Evolutionary conservation across 345 rosid genomes (phyloP), one percentile per base, ranked within the genome.

Genomic region (Camelina laxa): DNA sequence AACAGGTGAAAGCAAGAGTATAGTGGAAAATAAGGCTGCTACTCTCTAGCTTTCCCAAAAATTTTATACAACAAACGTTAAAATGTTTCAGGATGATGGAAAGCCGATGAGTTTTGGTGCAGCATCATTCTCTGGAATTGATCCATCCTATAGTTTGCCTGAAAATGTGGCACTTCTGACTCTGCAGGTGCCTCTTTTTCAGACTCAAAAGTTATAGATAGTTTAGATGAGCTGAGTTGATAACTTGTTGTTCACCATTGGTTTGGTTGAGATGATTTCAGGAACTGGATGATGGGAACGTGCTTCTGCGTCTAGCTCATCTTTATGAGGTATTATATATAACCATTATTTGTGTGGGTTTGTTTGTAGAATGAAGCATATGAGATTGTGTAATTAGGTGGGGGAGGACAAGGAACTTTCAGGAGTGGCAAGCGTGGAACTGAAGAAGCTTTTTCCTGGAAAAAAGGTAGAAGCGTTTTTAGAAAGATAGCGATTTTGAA

Each of bases 301-400:
- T 86, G 67, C 93, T 94, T 65, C 84, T 94, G 58, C 93, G 99
- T 42, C 72, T 94, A 47, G 99, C 97, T 4, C 99, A 94, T 85
- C 74, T 91, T 61, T 91, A 84, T 1, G 92, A 94, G 97, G 99
- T 91, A 78, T 48, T 30, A 59, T 8, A 10, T 13, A 10, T 60
- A 78, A 30, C 10, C 12, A 15, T 73, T 60, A n/a, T 67, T 12
- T 75, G 19, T 70, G n/a, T 58, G 38, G 17, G 48, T 67, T 60
- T 53, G 61, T 48, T 67, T 59, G 59, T 16, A 39, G 65, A 50
- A 82, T 65, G 45, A 65, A 49, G 3, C 58, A 65, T 65, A 27
- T 70, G 76, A 49, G 67, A 45, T 57, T 71, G 54, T 71, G 57
- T 17, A 22, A 58, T 56, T 59, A 77, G 97, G 73, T 86, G 65